Evolutionary conservation across 352 stramenopile species (phyloP), one percentile per base, ranked within the genome.

Genomic region (Blastocystis sp.): DNA sequence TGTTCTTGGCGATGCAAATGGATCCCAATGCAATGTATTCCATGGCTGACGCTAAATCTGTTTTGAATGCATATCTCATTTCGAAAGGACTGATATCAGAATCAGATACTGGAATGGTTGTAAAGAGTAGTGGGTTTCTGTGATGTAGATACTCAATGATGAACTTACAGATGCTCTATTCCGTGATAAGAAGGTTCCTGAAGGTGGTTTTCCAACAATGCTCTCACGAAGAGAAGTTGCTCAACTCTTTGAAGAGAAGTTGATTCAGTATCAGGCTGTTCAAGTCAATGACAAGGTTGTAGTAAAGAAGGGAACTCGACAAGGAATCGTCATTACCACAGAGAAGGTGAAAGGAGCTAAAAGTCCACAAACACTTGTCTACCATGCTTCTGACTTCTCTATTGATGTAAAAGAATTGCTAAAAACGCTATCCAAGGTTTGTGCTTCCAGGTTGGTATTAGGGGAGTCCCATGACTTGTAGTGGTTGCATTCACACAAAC

Each of bases 301-400:
- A 3, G 54, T 83, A 37, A 83, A 83, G 54, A 83, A 83, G 54
- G 71, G 71, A 11, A 43, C 43, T n/a, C 58, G 46, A 37, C 27
- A 46, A 21, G 51, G 24, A 14, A 83, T 83, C 35, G 71, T 67
- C n/a, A 65, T 83, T 6, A 37, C 43, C 19, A 83, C 71, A 24
- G 21, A 83, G 35, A 83, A 83, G 46, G 51, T 83, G 54, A 83
- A 83, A 56, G 71, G 71, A 7, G 46, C 54, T 0, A 57, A 66
- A n/a, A 57, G 71, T 16, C 32, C 51, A 0, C 54, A 65, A 49
- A 83, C 71, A 12, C 27, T 83, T 32, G 49, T 83, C 29, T 66
- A 83, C n/a, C 16, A 83, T 56, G 49, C 24, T 11, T 7, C 42
- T 19, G 71, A 83, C 9, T 83, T 66, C 27, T 52, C 51, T 14